Percentiles rank a stretch among this genome's conserved stretches.
Conservation (phyloP, 441 rosid species). For the Adansonia madagascariensis region DNA sequence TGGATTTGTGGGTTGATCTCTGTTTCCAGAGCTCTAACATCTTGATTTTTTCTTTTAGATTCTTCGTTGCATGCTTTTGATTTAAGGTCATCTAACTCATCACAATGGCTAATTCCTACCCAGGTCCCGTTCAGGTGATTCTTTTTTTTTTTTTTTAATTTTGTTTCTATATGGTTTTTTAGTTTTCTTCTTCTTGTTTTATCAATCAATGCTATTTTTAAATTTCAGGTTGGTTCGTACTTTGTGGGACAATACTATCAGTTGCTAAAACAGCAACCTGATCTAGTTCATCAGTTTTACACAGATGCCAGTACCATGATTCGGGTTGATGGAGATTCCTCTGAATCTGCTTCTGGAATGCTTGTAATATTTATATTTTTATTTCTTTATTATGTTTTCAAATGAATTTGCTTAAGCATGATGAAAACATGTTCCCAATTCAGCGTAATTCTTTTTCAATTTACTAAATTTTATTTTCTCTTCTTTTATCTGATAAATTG, state of each 20-base stretch:
- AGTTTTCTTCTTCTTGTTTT: background rate
- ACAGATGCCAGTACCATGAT: constrained; percentile 57
- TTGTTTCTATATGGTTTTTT: background rate
- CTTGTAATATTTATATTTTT: constrained; percentile 41
- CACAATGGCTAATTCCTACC: constrained; percentile 56
- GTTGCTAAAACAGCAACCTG: constrained; percentile 68
- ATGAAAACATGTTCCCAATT: background rate
- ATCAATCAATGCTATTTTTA: constrained; percentile 3
- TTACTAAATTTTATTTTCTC: too few species aligned
- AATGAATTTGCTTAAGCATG: background rate
- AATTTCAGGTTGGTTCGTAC: constrained; percentile 71
- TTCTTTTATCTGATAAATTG: background rate
- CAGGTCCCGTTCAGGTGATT: constrained; percentile 63
- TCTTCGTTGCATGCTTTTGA: constrained; percentile 37
- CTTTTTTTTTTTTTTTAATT: background rate
- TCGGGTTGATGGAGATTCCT: constrained; percentile 64
- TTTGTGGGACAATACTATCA: constrained; percentile 75
- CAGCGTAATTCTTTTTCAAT: too few species aligned
- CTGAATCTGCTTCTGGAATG: constrained; percentile 54
- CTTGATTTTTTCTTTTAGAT: too few species aligned
- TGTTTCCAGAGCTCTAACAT: too few species aligned
- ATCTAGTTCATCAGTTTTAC: constrained; percentile 71
- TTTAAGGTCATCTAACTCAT: constrained; percentile 25
- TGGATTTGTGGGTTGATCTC: constrained; percentile 19
- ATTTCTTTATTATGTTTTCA: background rate